Evolutionary conservation across 805 yeast genomes (phyloP).

Genomic region (Gaillardinia entomophila): DNA sequence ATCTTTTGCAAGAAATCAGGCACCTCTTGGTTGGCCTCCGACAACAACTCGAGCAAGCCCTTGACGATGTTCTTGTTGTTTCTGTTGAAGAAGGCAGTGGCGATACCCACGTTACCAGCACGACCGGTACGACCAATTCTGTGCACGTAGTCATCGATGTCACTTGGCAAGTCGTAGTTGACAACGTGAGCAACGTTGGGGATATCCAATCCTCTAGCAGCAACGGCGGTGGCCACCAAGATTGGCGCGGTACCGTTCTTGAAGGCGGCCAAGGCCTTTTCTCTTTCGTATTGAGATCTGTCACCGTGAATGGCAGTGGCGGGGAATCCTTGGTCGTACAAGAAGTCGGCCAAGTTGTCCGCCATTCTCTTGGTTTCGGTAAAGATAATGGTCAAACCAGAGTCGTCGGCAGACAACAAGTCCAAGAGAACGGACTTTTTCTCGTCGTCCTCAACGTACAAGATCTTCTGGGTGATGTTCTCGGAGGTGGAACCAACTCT

Average conservation of each 20-base stretch:
- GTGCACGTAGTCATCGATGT: slow-evolving; percentile 97
- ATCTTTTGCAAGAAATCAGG: slow-evolving; percentile 82
- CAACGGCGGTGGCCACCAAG: slow-evolving; percentile 98
- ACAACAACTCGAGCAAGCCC: slow-evolving; percentile 78
- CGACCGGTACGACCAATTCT: slow-evolving; percentile 99
- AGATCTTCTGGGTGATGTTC: slow-evolving; percentile 90
- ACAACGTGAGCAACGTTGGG: slow-evolving; percentile 98
- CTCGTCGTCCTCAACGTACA: slow-evolving; percentile 92
- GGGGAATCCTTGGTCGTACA: slow-evolving; percentile 83
- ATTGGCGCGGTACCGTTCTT: slow-evolving; percentile 88
- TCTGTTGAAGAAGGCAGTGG: slow-evolving; percentile 98
- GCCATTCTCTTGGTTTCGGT: slow-evolving; percentile 99
- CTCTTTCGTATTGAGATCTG: slow-evolving; percentile 97
- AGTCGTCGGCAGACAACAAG: slow-evolving; percentile 67
- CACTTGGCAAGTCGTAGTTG: slow-evolving; percentile 94
- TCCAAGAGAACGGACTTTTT: slow-evolving; percentile 85
- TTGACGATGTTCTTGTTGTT: slow-evolving; percentile 84
- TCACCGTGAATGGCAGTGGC: slow-evolving; percentile 99
- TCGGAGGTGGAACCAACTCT: slow-evolving; percentile 99
- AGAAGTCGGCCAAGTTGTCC: slow-evolving; percentile 87
- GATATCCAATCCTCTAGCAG: slow-evolving; percentile 99
- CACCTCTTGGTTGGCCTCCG: slow-evolving; percentile 97
- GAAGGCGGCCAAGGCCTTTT: slow-evolving; percentile 92
- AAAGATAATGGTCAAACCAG: slow-evolving; percentile 86
- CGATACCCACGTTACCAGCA: slow-evolving; percentile 99